Evolutionary conservation across 352 stramenopile species (phyloP), one percentile per base, ranked within the genome.

Genomic region (Globisporangium middletonii): DNA sequence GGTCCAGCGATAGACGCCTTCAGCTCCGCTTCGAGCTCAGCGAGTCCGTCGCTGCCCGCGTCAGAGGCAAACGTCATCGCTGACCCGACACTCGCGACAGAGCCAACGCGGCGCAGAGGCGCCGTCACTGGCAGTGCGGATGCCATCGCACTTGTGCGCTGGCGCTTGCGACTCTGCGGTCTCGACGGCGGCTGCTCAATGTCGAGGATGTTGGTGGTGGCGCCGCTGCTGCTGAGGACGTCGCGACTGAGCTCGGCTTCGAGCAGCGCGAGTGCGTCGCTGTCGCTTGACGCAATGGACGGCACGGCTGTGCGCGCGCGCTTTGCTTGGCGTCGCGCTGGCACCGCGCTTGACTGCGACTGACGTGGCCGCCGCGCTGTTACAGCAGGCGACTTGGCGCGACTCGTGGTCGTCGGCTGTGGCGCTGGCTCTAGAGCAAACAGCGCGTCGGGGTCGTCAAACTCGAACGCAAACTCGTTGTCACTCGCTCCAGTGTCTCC

Each of bases 221-320:
- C 23, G 23, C 23, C 23, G 23, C 23, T 23, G 30, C 9, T 28
- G 50, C 16, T 55, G 44, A 37, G 27, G 8, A 64, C 18, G 35
- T 60, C 61, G 12, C 41, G 63, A 5, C 30, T 37, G 23, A 85
- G 57, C 57, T 86, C 75, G n/a, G 57, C 56, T 60, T 89, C 74
- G 5, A 89, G 68, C 43, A 81, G 63, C 26, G 68, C 68, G 8
- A 86, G 63, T 5, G 64, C 69, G 35, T 73, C 65, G 41, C 67
- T 80, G 19, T 64, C 51, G 7, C 50, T 68, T 5, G 66, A 68
- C 2, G 71, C 72, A 30, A 63, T 50, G 11, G 72, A 69, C 46
- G 59, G 61, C 8, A 55, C 6, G 54, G 43, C 42, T 38, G 9
- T 38, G 38, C 15, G 37, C n/a, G 33, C 12, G 33, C 33, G 33